Conservation (phyloP, 805 yeast genomes). For the Candida methanosorbosa region DNA sequence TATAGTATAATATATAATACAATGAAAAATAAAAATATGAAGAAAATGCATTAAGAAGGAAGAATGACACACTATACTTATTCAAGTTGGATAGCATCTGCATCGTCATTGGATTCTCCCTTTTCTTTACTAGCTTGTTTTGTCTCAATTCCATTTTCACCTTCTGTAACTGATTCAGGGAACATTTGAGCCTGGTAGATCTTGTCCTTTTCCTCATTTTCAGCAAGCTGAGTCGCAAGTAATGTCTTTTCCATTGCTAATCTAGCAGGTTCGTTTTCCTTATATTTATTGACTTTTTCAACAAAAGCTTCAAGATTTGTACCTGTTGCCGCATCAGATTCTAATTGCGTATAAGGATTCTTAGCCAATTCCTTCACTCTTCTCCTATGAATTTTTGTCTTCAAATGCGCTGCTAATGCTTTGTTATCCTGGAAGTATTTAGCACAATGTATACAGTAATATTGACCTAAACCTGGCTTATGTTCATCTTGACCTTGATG, state of each 20-base stretch:
- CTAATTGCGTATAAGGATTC: constrained; percentile 81
- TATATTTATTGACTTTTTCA: constrained; percentile 51
- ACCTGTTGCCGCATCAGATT: constrained; percentile 89
- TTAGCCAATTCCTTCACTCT: constrained; percentile 66
- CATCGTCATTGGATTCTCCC: too few species aligned
- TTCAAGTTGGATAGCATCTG: too few species aligned
- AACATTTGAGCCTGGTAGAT: constrained; percentile 17
- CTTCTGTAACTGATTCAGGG: constrained; percentile 7
- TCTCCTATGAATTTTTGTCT: constrained; percentile 78
- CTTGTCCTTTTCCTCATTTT: constrained; percentile 24
- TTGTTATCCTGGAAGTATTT: constrained; percentile 76
- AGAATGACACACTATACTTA: too few species aligned
- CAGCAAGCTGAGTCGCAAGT: constrained; percentile 17
- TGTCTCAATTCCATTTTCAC: constrained; percentile 2
- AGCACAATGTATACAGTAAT: constrained; percentile 91
- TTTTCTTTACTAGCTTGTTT: too few species aligned
- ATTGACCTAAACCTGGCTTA: constrained; percentile 91
- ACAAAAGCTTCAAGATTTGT: constrained; percentile 59
- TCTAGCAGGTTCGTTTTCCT: constrained; percentile 39
- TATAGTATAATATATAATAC: too few species aligned
- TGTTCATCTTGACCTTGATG: constrained; percentile 85
- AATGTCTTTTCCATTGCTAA: constrained; percentile 30
- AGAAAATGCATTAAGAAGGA: too few species aligned
- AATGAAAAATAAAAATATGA: too few species aligned
- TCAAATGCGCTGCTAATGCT: constrained; percentile 65